Base-by-base conservation (phyloP, 106 monocot genomes). In the Platanthera guangdongensis region DNA sequence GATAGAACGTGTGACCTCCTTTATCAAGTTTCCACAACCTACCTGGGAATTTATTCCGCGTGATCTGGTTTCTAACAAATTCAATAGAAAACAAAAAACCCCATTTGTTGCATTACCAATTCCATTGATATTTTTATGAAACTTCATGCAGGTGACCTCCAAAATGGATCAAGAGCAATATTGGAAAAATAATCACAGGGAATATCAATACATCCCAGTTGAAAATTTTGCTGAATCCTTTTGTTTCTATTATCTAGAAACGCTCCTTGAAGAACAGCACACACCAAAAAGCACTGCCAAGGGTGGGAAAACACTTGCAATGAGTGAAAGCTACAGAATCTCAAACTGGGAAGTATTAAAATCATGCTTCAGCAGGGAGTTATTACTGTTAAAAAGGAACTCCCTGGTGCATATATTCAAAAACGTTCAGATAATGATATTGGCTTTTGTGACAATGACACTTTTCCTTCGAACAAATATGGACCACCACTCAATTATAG, bases 81-180 rank as follows among this genome's bases (percentile, higher is more conserved):
- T 30, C 15, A 30, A 30, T 65, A 19, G 32, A 65, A n/a, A 65
- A 65, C 25, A 65, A 65, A 65, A 65, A 65, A 1, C 65, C 9
- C 11, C 32, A 11, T 25, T 32, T 30, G 18, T 12, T 65, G 9
- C 11, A 30, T 9, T 65, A 65, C 11, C 10, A 30, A 32, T 32
- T 65, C 4, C 11, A 10, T 30, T 1, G 9, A 32, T 32, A 65
- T 65, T 65, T 65, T 30, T 65, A 65, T 30, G 65, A 65, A 32
- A n/a, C 30, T 76, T 48, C 64, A 32, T 9, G 47, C 75, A 88
- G 88, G 89, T 92, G 2, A 87, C 69, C 54, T 93, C 90, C 68
- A 82, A 77, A 78, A 87, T 84, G 87, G 92, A 93, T 75, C 92
- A 93, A 86, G 76, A 77, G 72, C 89, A 90, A 71, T 93, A 87